phyloP scores from a whole-genome alignment of 2,329 filamentous ascomycete species.

The Cordyceps farinosa region DNA sequence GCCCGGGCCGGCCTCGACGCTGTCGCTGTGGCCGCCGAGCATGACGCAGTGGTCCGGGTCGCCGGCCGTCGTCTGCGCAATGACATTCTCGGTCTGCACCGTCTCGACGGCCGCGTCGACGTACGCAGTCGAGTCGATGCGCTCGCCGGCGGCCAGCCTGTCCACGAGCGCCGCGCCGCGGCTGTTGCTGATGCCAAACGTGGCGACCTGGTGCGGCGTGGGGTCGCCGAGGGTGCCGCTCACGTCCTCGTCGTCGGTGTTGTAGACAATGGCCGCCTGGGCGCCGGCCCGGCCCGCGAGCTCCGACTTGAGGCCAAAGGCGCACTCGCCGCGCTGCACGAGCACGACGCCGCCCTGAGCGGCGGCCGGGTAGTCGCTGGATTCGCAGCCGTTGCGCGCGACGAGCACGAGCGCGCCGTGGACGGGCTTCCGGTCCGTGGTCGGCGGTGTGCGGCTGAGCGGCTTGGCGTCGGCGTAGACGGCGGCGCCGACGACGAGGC shows the following conservation, averaged over 20 bases:
- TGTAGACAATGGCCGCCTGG: slow-evolving; percentile 68
- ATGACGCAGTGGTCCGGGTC: slow-evolving; percentile 63
- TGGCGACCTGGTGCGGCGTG: slow-evolving; percentile 58
- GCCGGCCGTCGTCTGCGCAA: slow-evolving; percentile 58
- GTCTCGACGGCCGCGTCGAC: slow-evolving; percentile 55
- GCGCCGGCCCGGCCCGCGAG: slow-evolving; percentile 67
- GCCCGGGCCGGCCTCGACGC: slow-evolving; percentile 60
- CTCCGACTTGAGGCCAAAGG: slow-evolving; percentile 68
- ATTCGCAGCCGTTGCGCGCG: slow-evolving; percentile 59
- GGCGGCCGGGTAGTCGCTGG: slow-evolving; percentile 58
- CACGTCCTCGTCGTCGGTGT: slow-evolving; percentile 61
- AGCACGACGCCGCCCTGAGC: slow-evolving; percentile 65
- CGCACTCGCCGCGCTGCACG: slow-evolving; percentile 65
- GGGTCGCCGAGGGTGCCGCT: slow-evolving; percentile 67
- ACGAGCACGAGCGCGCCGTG: slow-evolving; percentile 59
- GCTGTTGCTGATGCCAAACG: slow-evolving; percentile 60
- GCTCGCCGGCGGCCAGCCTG: slow-evolving; percentile 49
- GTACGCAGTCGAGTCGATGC: slow-evolving; percentile 54
- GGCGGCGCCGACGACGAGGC: slow-evolving; percentile 52
- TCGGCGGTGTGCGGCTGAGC: slow-evolving; percentile 67
- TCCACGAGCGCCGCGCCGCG: slow-evolving; percentile 56
- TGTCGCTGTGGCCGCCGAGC: slow-evolving; percentile 63
- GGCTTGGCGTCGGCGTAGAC: slow-evolving; percentile 49
- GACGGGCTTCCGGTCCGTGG: slow-evolving; percentile 55
- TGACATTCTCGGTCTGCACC: slow-evolving; percentile 56